Conservation (phyloP, 805 yeast genomes). For the Torulaspora quercuum region DNA sequence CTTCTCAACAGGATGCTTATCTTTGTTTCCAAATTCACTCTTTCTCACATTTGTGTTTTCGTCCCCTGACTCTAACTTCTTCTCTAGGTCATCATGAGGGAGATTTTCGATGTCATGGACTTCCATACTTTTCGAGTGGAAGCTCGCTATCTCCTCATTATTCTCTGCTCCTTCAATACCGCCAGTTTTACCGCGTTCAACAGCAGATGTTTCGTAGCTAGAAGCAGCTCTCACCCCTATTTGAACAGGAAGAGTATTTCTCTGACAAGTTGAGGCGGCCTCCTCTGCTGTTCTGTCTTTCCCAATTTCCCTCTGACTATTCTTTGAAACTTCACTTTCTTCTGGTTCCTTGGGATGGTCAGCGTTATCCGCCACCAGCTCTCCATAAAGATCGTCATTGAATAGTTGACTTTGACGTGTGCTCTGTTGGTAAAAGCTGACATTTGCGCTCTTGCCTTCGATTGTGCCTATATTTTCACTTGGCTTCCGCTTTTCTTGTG, state of each 20-base stretch:
- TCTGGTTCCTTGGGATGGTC: neutral
- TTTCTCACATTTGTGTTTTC: neutral
- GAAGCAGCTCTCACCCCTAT: too few relatives aligned
- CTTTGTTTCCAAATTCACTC: neutral
- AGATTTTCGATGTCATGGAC: neutral
- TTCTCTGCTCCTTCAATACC: neutral
- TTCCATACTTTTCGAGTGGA: neutral
- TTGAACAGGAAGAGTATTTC: neutral
- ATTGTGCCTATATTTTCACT: too few relatives aligned
- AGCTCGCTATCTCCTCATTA: neutral
- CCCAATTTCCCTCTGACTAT: neutral
- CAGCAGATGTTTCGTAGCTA: neutral
- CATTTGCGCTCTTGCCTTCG: too few relatives aligned
- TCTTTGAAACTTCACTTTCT: neutral
- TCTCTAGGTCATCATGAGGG: neutral
- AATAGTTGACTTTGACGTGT: slow-evolving; percentile 28
- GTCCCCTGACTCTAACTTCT: neutral
- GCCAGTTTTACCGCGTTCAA: neutral
- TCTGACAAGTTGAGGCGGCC: neutral
- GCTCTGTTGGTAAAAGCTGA: slow-evolving; percentile 4
- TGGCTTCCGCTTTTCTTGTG: neutral
- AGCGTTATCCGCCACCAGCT: slow-evolving; percentile 15
- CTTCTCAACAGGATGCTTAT: neutral
- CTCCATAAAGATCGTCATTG: slow-evolving; percentile 34
- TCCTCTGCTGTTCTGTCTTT: too few relatives aligned